Evolutionary conservation across 1,284 basidiomycete species (phyloP).

Genomic region (Irpex sp.): DNA sequence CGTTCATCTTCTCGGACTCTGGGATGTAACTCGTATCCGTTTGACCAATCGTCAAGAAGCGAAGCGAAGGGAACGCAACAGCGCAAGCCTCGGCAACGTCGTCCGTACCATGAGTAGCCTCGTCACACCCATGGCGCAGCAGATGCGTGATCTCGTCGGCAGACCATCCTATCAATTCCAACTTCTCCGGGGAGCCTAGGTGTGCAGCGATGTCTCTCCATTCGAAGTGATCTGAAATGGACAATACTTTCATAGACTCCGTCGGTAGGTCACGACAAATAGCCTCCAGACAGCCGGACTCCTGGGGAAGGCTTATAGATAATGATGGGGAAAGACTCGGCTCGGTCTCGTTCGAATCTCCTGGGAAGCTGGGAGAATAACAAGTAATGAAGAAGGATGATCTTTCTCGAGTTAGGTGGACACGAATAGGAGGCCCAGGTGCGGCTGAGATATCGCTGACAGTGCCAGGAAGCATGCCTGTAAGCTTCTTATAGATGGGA

Average conservation of each 20-base stretch:
- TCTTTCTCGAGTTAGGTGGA: background rate
- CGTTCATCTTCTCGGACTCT: background rate
- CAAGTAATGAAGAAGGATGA: background rate
- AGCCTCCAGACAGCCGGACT: background rate
- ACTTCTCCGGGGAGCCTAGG: background rate
- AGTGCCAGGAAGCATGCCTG: background rate
- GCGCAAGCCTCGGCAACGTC: background rate
- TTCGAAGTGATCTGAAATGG: background rate
- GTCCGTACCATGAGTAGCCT: background rate
- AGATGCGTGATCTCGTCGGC: background rate
- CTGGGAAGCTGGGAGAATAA: background rate
- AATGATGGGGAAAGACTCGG: background rate
- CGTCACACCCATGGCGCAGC: background rate
- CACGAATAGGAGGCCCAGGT: background rate
- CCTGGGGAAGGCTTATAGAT: background rate
- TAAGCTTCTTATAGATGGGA: conserved; percentile 3
- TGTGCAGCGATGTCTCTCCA: background rate
- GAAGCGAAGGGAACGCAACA: conserved; percentile 2
- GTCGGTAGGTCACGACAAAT: background rate
- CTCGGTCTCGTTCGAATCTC: background rate
- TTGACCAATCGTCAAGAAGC: background rate
- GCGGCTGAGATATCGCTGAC: background rate
- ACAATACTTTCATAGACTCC: background rate
- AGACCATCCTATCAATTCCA: background rate
- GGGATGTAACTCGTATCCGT: background rate